Evolutionary conservation across 306 rosid genomes (phyloP).

Genomic region (Urtica urens): DNA sequence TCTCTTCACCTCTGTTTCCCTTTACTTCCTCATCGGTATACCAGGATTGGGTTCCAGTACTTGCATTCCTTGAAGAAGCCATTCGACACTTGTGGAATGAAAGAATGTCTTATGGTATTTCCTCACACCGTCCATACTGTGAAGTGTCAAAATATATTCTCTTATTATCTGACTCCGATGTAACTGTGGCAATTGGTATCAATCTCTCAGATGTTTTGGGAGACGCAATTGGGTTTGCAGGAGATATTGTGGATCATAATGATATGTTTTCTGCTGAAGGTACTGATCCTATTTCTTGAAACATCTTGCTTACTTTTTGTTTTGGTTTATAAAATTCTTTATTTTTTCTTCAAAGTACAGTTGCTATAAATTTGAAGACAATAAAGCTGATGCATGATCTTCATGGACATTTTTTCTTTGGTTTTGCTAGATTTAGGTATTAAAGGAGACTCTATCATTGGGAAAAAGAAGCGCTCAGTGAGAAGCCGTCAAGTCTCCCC

Average conservation of each 20-base stretch:
- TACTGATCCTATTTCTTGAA: conserved; percentile 16
- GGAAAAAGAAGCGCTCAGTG: conserved; percentile 19
- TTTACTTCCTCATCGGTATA: no score
- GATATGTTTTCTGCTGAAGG: conserved; percentile 33
- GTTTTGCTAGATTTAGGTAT: conserved; percentile 24
- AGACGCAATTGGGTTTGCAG: conserved; percentile 23
- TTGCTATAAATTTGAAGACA: background rate
- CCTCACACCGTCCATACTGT: conserved; percentile 16
- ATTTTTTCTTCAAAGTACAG: background rate
- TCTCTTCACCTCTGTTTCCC: no score
- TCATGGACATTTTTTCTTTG: conserved; percentile 11
- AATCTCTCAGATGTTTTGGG: conserved; percentile 25
- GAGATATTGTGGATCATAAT: conserved; percentile 18
- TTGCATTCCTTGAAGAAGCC: conserved; percentile 45
- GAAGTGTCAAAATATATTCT: background rate
- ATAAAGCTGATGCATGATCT: conserved; percentile 1
- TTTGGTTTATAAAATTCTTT: background rate
- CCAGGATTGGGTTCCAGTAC: conserved; percentile 69
- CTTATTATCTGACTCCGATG: background rate
- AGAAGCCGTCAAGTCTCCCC: conserved; percentile 25
- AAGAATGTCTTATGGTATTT: conserved; percentile 36
- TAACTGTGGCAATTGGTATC: conserved; percentile 9
- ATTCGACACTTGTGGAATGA: conserved; percentile 48
- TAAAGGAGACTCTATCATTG: conserved; percentile 11
- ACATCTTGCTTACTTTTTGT: background rate